Percentiles rank a stretch among this genome's conserved stretches.
Evolutionary conservation across 257 asterid genomes (phyloP).

Genomic region (Linderniella brevidens): DNA sequence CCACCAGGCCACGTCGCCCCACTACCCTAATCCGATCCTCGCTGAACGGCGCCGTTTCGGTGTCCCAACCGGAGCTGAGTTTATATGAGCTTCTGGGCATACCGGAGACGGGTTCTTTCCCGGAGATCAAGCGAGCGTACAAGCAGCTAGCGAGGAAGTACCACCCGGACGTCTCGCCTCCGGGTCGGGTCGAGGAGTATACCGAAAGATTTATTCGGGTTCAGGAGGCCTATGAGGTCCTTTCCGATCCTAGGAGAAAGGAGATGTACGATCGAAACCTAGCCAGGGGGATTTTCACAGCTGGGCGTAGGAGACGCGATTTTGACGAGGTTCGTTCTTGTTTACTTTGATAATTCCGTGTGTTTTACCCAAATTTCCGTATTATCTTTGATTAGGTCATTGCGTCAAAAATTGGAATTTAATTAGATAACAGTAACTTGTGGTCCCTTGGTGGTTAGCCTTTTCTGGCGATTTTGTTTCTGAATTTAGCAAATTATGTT

Average conservation of each 20-base stretch:
- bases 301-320: conserved; percentile 33
- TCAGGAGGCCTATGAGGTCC: conserved; percentile 77
- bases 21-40: conserved; percentile 12
- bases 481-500: no score
- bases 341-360: conserved; percentile 5
- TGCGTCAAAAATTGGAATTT: background rate
- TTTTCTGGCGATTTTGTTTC: no score
- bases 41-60: conserved; percentile 10
- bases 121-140: conserved; percentile 74
- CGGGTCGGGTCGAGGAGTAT: conserved; percentile 61
- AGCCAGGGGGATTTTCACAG: conserved; percentile 26
- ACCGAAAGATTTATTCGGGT: conserved; percentile 55
- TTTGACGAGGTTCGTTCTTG: conserved; percentile 32
- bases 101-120: conserved; percentile 32
- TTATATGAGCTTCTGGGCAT: conserved; percentile 74
- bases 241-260: conserved; percentile 55
- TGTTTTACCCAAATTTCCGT: background rate
- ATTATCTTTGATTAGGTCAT: background rate
- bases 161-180: conserved; percentile 93
- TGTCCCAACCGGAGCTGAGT: conserved; percentile 8
- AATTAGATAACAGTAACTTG: background rate
- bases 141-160: conserved; percentile 74
- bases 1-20: conserved; percentile 10
- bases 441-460: no score
- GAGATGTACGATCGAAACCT: conserved; percentile 47